Conservation (phyloP, 164 flowering plant species). For the Berberis vulgaris region DNA sequence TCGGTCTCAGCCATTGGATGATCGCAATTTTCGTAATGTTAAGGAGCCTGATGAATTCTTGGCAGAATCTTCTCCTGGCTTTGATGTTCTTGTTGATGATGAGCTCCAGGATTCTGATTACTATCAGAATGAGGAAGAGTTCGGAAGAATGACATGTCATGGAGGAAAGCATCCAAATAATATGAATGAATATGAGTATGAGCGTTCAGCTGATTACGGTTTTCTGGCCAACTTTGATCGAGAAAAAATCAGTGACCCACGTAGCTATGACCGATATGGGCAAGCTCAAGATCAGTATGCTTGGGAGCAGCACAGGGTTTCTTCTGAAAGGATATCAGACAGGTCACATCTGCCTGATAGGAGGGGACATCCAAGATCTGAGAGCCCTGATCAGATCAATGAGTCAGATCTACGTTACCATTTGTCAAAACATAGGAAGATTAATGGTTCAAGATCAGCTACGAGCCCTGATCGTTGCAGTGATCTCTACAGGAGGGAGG, state of each 20-base stretch:
- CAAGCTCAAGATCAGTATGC: constrained; percentile 36
- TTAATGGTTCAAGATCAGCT: constrained; percentile 56
- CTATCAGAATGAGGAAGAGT: constrained; percentile 53
- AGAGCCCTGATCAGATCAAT: constrained; percentile 34
- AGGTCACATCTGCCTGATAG: constrained; percentile 33
- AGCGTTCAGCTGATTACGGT: constrained; percentile 29
- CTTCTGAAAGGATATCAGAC: constrained; percentile 23
- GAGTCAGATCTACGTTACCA: constrained; percentile 58
- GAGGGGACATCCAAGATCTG: constrained; percentile 31
- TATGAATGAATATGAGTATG: constrained; percentile 33
- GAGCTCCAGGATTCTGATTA: constrained; percentile 51
- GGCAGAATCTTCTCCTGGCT: constrained; percentile 87
- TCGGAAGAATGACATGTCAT: constrained; percentile 30
- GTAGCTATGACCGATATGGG: constrained; percentile 42
- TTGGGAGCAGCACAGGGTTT: constrained; percentile 34
- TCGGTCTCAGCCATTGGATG: constrained; percentile 29
- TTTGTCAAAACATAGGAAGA: constrained; percentile 54
- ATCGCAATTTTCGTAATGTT: constrained; percentile 35
- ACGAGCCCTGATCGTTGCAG: constrained; percentile 33
- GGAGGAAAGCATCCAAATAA: constrained; percentile 35
- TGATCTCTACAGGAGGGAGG: constrained; percentile 20
- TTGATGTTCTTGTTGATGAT: constrained; percentile 95
- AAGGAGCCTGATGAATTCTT: constrained; percentile 62
- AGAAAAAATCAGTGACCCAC: constrained; percentile 32
- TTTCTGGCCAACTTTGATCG: constrained; percentile 33